Base-by-base conservation (phyloP, 768 basidiomycete species). In the Lactarius psammicola region DNA sequence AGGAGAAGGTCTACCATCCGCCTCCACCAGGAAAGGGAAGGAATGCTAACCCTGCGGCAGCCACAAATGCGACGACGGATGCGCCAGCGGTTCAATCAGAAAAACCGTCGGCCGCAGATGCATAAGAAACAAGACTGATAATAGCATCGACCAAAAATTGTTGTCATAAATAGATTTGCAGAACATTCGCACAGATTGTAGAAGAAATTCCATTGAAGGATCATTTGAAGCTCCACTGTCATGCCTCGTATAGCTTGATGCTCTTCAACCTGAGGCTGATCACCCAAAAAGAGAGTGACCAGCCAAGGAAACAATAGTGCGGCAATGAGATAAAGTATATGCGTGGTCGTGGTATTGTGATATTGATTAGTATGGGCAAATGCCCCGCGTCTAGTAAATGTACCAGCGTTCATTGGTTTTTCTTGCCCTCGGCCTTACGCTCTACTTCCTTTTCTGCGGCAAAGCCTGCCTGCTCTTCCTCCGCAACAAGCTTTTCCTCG, bases 1-100 rank as follows among this genome's bases (percentile, higher is more conserved):
- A 91, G 90, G 87, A 86, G 62, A 91, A 92, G 75, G 86, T 87
- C 9, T 93, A 92, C 79, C 88, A 89, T 71, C 91, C 91, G 4
- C 91, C 90, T 9, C 91, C 90, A 2, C 89, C 89, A 0, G 90
- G 89, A 1, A 92, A 87, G 69, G 90, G 88, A 49, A 90, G 82
- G 75, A 86, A 85, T 56, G 79, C 78, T 6, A 73, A 73, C 13
- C 75, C 75, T 40, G 70, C 75, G 3, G 67, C 72, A 31, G 20
- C 44, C 46, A 30, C 42, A 15, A 20, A 42, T 33, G 46, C 34
- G 11, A 31, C n/a, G 17, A 54, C 64, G 13, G 31, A 44, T 30
- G 62, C 26, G n/a, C 11, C 30, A 17, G 23, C 36, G 20, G 23
- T 23, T 20, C 60, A 57, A 30, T 17, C 23, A 20, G 65, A 62